phyloP scores from a whole-genome alignment of 2,329 filamentous ascomycete species.

The Monilinia laxa region DNA sequence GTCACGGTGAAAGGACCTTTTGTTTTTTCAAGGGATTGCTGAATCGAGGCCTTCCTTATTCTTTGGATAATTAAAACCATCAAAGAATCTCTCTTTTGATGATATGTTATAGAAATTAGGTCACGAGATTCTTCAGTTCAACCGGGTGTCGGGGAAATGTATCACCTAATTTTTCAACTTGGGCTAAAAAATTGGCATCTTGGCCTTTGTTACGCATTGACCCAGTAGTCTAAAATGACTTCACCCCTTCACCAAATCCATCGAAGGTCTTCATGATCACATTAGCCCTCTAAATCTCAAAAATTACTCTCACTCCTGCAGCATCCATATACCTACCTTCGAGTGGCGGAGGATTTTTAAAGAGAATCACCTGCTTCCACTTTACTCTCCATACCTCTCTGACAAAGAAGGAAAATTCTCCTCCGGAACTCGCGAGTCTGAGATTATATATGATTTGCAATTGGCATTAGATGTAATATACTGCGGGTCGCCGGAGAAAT shows the following conservation, averaged over 20 bases:
- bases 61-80: not conserved
- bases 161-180: not conserved
- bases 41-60: not conserved
- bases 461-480: not conserved
- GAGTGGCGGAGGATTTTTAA: not conserved
- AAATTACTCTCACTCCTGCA: not conserved
- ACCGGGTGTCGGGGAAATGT: not conserved
- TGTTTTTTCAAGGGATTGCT: not conserved
- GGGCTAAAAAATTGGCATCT: too few species aligned
- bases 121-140: not conserved
- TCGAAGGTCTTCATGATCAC: not conserved
- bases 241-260: not conserved
- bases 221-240: not conserved
- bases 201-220: not conserved
- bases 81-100: too few species aligned
- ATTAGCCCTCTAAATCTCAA: not conserved
- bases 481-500: not conserved
- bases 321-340: not conserved
- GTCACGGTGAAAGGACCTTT: not conserved
- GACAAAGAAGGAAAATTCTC: not conserved
- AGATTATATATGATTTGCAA: not conserved
- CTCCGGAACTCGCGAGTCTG: not conserved
- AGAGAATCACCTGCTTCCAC: not conserved
- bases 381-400: not conserved
- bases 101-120: not conserved